Conservation (phyloP, 208 protist species). For the Trypanosoma lewisi region DNA sequence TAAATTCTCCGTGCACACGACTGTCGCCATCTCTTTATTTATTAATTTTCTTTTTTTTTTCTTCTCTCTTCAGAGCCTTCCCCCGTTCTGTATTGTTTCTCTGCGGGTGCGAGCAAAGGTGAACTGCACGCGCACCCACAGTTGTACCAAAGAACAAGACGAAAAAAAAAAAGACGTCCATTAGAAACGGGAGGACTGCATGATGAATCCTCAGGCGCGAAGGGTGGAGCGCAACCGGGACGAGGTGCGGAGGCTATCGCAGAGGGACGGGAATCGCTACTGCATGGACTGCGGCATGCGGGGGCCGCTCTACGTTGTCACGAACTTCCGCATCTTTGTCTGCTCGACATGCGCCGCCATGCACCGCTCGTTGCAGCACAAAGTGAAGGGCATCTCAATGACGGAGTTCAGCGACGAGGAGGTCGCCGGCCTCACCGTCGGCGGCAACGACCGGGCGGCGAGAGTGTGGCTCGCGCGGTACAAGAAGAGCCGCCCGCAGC, state of each 20-base stretch:
- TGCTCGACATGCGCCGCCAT: constrained; percentile 79
- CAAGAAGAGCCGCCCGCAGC: constrained; percentile 29
- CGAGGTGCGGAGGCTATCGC: constrained; percentile 51
- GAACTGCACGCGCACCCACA: neutral
- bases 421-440: constrained; percentile 39
- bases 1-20: neutral
- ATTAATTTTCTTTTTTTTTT: neutral
- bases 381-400: constrained; percentile 87
- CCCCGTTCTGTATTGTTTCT: neutral
- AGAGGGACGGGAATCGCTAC: constrained; percentile 60
- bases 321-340: constrained; percentile 69
- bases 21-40: neutral
- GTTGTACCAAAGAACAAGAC: neutral
- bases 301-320: constrained; percentile 76
- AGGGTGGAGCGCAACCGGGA: constrained; percentile 66
- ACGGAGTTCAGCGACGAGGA: constrained; percentile 80
- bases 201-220: constrained; percentile 61
- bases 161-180: constrained; percentile 9
- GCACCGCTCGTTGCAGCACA: constrained; percentile 84
- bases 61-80: neutral
- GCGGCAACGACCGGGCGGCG: constrained; percentile 67
- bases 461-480: constrained; percentile 62
- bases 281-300: constrained; percentile 73
- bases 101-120: neutral
- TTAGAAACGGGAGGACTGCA: constrained; percentile 1